phyloP scores from a whole-genome alignment of 2,329 filamentous ascomycete species.

The Torrubiella hemipterigena region DNA sequence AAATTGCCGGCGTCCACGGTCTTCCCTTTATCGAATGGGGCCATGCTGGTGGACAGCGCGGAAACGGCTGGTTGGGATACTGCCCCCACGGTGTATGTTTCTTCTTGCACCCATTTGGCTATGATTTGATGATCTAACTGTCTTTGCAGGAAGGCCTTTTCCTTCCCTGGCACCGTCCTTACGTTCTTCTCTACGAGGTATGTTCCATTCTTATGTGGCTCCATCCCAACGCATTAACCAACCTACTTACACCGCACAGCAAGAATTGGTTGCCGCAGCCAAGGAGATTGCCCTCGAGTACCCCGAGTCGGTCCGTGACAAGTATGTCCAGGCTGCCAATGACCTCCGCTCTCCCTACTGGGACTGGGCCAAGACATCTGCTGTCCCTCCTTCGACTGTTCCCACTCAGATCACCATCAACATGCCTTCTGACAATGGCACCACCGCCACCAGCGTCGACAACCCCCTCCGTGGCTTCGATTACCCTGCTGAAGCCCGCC shows the following conservation, averaged over 20 bases:
- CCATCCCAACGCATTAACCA: slow-evolving; percentile 6
- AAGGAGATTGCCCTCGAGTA: slow-evolving; percentile 26
- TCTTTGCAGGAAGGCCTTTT: slow-evolving; percentile 23
- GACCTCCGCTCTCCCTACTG: slow-evolving; percentile 29
- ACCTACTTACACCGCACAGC: too few species aligned
- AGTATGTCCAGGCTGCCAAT: slow-evolving; percentile 24
- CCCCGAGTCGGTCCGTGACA: slow-evolving; percentile 11
- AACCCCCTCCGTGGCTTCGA: too few species aligned
- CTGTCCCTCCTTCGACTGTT: slow-evolving; percentile 19
- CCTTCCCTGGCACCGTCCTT: slow-evolving; percentile 34
- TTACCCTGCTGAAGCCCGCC: too few species aligned
- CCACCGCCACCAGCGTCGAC: too few species aligned
- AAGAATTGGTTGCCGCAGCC: slow-evolving; percentile 27
- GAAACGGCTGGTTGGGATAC: slow-evolving; percentile 14
- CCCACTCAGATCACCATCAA: neutral
- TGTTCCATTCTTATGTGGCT: slow-evolving; percentile 3
- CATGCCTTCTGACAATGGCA: slow-evolving; percentile 1
- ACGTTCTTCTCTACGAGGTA: slow-evolving; percentile 35
- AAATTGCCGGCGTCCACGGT: slow-evolving; percentile 18
- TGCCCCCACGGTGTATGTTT: slow-evolving; percentile 27
- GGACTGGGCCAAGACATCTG: slow-evolving; percentile 28
- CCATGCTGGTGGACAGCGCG: slow-evolving; percentile 8
- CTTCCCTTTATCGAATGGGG: slow-evolving; percentile 18
- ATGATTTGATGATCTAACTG: too few species aligned
- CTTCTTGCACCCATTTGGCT: neutral